Base-by-base conservation (phyloP, 2,329 filamentous ascomycete species). In the Dactylonectria macrodidyma region DNA sequence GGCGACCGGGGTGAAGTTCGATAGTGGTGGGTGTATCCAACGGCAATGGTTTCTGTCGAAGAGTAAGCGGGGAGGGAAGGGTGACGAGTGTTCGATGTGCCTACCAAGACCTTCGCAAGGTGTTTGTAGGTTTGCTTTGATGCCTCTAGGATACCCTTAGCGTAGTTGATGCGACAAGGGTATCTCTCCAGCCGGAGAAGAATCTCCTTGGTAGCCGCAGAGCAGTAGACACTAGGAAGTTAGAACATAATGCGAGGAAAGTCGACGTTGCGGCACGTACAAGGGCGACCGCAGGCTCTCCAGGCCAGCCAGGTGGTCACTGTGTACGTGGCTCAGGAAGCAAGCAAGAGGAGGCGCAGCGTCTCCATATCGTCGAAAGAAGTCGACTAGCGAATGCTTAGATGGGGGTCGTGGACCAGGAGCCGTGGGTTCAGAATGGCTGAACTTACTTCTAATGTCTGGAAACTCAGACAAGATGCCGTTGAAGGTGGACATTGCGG, bases 301-400 rank as follows among this genome's bases (percentile, higher is more conserved):
- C 1, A 98, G 86, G 0, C 95, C 95, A 41, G 88, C 87, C 1
- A 98, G 87, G 80, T 98, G 95, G 75, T 98, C 95, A 71, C 92
- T 97, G 78, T 98, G 95, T 2, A 97, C 90, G 87, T 98, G 95
- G 80, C 93, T 97, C 30, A 98, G 85, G 77, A 98, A 97, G 79
- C 92, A 96, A 16, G 93, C 95, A 62, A 96, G 81, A 0, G 94
- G 93, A 4, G 92, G 87, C 16, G 81, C 86, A 16, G 81, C 81
- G 6, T 84, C 83, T 4, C 84, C 81, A 54, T 86, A 84, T 16
- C 81, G 83, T 26, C 93, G 89, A 75, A 98, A 98, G 82, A 91
- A 94, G 81, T 98, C 95, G 71, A 98, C 91, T 93, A 63, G 10
- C 16, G 26, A 16, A 6, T n/a, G 19, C 12, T 75, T 10, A 68